phyloP scores from a whole-genome alignment of 805 yeast species.

The Schwanniomyces yamadae region DNA sequence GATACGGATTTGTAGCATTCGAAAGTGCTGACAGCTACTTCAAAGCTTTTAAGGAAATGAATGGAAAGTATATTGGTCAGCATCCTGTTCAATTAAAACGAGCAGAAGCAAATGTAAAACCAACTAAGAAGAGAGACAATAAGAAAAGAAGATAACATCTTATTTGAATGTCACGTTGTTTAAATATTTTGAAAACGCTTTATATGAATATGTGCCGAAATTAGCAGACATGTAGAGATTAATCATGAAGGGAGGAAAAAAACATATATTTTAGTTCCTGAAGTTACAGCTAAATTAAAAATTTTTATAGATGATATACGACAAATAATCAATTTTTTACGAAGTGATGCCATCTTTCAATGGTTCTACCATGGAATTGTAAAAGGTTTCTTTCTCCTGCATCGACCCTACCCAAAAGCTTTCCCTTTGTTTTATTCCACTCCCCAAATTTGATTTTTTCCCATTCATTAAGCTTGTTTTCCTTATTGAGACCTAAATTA shows the following conservation, averaged over 20 bases:
- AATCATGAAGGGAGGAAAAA: no score
- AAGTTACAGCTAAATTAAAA: no score
- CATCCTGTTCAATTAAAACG: conserved; percentile 69
- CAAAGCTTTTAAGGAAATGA: conserved; percentile 69
- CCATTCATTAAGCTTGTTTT: conserved; percentile 28
- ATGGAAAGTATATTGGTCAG: conserved; percentile 72
- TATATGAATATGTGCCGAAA: no score
- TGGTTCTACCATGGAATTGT: conserved; percentile 16
- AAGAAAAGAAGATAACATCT: not conserved
- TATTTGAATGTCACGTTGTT: no score
- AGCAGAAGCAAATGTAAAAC: conserved; percentile 46
- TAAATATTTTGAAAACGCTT: no score
- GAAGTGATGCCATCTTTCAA: conserved; percentile 23
- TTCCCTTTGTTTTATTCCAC: conserved; percentile 33
- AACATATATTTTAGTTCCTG: no score
- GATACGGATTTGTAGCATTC: conserved; percentile 76
- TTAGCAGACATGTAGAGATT: no score
- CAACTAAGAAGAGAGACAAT: conserved; percentile 11
- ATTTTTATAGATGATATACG: not conserved
- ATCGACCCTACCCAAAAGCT: conserved; percentile 16
- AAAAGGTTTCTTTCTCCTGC: conserved; percentile 19
- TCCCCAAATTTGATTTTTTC: conserved; percentile 36
- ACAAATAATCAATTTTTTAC: conserved; percentile 1
- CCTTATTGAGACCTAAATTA: conserved; percentile 28
- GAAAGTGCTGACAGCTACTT: conserved; percentile 63